Conservation (phyloP, 2,329 filamentous ascomycete species). For the Colletotrichum phormii region DNA sequence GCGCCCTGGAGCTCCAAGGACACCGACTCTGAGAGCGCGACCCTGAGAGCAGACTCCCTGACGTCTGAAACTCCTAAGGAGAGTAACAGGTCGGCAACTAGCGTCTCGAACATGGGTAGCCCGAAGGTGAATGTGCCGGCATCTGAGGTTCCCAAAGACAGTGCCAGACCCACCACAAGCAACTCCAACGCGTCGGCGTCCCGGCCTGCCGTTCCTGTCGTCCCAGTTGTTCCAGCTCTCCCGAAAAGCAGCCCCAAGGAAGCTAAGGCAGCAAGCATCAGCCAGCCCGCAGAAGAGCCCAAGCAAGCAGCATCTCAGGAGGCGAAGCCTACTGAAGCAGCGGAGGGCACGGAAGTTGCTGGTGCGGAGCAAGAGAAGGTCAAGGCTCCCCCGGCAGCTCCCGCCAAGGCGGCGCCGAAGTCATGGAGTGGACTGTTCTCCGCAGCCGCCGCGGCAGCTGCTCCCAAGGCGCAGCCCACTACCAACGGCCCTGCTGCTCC, state of each 20-base stretch:
- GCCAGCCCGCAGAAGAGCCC: constrained; percentile 9
- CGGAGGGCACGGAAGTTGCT: constrained; percentile 24
- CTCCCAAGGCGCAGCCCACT: constrained; percentile 37
- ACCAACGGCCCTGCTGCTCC: constrained; percentile 37
- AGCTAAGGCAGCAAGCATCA: constrained; percentile 36
- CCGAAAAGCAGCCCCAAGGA: constrained; percentile 52
- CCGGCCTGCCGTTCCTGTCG: constrained; percentile 52
- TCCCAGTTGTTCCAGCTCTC: constrained; percentile 60
- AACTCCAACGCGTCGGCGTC: constrained; percentile 30
- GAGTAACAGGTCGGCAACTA: constrained; percentile 13
- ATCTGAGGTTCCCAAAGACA: constrained; percentile 39
- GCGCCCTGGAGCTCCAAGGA: constrained; percentile 15
- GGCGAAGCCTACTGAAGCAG: constrained; percentile 40
- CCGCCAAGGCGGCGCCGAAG: constrained; percentile 44
- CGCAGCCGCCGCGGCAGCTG: constrained; percentile 35
- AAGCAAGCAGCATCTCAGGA: constrained; percentile 36
- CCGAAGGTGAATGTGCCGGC: constrained; percentile 22
- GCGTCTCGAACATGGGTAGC: constrained; percentile 15
- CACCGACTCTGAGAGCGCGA: constrained; percentile 14
- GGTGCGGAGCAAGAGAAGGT: constrained; percentile 27
- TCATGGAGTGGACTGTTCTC: constrained; percentile 56
- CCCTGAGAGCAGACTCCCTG: constrained; percentile 14
- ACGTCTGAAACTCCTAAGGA: constrained; percentile 19
- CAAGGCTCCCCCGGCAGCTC: constrained; percentile 40
- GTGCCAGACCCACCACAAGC: constrained; percentile 34